phyloP scores from a whole-genome alignment of 306 rosid species.

The Notholithocarpus densiflorus region DNA sequence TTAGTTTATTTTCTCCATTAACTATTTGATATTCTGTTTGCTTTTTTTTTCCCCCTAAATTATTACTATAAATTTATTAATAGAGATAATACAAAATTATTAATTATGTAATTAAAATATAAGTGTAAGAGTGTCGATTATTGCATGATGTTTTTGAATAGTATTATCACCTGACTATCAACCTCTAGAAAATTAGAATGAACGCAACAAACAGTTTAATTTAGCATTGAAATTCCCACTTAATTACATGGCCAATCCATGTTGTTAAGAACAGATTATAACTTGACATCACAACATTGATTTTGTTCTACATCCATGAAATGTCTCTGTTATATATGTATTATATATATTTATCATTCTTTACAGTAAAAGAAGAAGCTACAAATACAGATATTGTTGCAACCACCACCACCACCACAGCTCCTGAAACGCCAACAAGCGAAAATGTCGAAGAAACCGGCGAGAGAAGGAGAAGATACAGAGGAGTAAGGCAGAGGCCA shows the following conservation, averaged over 20 bases:
- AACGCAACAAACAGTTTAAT: background rate
- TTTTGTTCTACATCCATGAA: background rate
- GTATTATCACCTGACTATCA: background rate
- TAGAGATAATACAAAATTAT: background rate
- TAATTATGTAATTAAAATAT: background rate
- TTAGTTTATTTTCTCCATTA: background rate
- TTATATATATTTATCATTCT: background rate
- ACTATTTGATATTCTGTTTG: background rate
- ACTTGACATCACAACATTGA: background rate
- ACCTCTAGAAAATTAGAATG: background rate
- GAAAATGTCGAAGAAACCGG: conserved; percentile 48
- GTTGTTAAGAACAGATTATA: background rate
- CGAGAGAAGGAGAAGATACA: conserved; percentile 66
- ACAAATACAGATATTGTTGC: conserved; percentile 1
- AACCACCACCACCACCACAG: background rate
- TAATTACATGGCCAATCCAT: background rate
- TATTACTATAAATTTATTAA: background rate
- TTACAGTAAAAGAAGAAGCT: conserved; percentile 39
- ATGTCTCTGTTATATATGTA: no score
- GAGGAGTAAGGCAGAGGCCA: conserved; percentile 96
- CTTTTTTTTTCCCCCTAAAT: background rate
- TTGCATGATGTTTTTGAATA: conserved; percentile 20
- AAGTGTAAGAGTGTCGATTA: background rate
- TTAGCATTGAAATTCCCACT: background rate
- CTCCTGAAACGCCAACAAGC: conserved; percentile 8